Percentiles rank a stretch among this genome's conserved stretches.
Conservation (phyloP, 495 filamentous ascomycete species). For the Aspergillus coremiiformis region DNA sequence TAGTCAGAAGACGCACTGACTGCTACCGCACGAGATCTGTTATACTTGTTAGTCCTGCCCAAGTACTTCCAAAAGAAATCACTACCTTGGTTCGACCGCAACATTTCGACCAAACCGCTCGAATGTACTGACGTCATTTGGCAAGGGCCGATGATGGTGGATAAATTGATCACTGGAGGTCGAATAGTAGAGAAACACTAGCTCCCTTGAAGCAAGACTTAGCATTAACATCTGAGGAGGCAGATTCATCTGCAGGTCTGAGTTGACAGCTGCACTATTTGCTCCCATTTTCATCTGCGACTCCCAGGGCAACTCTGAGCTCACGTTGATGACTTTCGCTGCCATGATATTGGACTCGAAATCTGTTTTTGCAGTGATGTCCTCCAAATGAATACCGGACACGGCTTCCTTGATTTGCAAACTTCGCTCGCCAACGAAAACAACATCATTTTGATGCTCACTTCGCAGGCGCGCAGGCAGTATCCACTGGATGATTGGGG, state of each 20-base stretch:
- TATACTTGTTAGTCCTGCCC: slow-evolving; percentile 8
- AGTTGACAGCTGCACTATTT: slow-evolving; percentile 3
- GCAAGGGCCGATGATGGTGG: slow-evolving; percentile 49
- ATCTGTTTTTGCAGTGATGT: slow-evolving; percentile 64
- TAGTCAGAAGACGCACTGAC: slow-evolving; percentile 52
- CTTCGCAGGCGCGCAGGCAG: slow-evolving; percentile 71
- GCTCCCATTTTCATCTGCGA: slow-evolving; percentile 20
- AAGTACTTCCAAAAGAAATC: neutral
- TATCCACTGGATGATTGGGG: slow-evolving; percentile 69
- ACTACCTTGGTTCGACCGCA: slow-evolving; percentile 70
- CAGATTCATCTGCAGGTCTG: slow-evolving; percentile 22
- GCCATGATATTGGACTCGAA: slow-evolving; percentile 56
- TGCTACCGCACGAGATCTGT: slow-evolving; percentile 57
- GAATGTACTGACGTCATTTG: slow-evolving; percentile 45
- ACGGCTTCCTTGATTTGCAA: slow-evolving; percentile 59
- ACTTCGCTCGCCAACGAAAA: slow-evolving; percentile 71
- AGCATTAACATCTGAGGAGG: slow-evolving; percentile 75
- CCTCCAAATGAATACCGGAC: slow-evolving; percentile 53
- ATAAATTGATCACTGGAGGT: slow-evolving; percentile 48
- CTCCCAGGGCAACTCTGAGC: slow-evolving; percentile 27
- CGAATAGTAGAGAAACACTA: slow-evolving; percentile 63
- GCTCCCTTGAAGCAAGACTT: slow-evolving; percentile 58
- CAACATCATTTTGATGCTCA: slow-evolving; percentile 68
- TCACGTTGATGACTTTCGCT: slow-evolving; percentile 38
- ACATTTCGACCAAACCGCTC: slow-evolving; percentile 67